Evolutionary conservation across 2,329 filamentous ascomycete species (phyloP).

Genomic region (Sporothrix pallida): DNA sequence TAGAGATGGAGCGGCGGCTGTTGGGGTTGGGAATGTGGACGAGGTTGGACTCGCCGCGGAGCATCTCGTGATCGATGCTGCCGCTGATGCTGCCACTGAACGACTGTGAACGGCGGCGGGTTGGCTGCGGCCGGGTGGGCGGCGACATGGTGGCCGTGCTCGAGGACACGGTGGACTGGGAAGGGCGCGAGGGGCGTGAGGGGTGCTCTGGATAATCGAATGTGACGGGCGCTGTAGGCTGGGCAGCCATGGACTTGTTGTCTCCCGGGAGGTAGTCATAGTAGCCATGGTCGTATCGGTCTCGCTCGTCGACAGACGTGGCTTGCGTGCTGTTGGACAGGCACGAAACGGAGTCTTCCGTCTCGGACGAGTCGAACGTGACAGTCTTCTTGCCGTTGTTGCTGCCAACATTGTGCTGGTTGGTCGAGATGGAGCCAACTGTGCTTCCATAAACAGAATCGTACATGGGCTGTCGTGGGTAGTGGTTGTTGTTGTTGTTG

Average conservation of each 20-base stretch:
- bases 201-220: not conserved
- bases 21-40: not conserved
- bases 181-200: too few species aligned
- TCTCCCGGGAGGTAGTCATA: constrained; percentile 4
- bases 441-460: constrained; percentile 17
- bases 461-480: not conserved
- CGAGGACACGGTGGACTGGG: not conserved
- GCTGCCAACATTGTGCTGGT: not conserved
- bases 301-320: constrained; percentile 33
- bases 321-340: constrained; percentile 36
- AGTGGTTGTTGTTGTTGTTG: not conserved
- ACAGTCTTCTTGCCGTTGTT: constrained; percentile 19
- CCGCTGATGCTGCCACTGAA: constrained; percentile 5
- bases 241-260: not conserved
- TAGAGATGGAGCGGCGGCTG: not conserved
- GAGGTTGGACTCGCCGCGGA: not conserved
- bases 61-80: not conserved
- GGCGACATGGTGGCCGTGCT: not conserved
- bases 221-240: not conserved
- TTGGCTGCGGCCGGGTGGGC: not conserved
- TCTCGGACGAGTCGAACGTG: constrained; percentile 33
- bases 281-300: not conserved
- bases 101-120: constrained; percentile 18
- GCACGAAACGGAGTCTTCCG: constrained; percentile 32
- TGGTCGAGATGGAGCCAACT: not conserved